Conservation (phyloP, 805 yeast species). For the Yarrowia sp. region DNA sequence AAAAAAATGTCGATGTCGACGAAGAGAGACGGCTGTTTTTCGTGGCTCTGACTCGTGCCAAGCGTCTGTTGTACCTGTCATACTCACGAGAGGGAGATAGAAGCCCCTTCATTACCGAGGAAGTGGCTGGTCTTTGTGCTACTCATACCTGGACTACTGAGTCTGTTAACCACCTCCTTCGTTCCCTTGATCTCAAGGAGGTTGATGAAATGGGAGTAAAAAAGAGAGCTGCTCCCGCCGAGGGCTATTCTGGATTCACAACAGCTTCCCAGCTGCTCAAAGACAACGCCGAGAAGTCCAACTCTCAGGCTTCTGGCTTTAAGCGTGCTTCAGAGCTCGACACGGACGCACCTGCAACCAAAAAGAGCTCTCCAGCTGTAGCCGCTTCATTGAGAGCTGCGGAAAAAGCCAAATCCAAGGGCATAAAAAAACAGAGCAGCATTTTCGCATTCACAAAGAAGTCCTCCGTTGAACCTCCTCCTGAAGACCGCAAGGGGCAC, state of each 20-base stretch:
- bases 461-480: not conserved
- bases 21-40: conserved; percentile 79
- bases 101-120: conserved; percentile 12
- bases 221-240: not conserved
- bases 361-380: conserved; percentile 10
- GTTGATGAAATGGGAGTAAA: conserved; percentile 13
- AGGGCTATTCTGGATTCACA: conserved; percentile 7
- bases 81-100: conserved; percentile 38
- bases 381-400: conserved; percentile 17
- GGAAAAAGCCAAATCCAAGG: not conserved
- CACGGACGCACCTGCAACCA: not conserved
- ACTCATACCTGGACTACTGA: conserved; percentile 14
- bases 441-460: conserved; percentile 32
- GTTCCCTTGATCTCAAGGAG: conserved; percentile 7
- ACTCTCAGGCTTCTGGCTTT: conserved; percentile 2
- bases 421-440: conserved; percentile 18
- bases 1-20: conserved; percentile 47
- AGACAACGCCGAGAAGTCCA: conserved; percentile 22
- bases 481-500: conserved; percentile 22
- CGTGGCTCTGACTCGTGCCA: conserved; percentile 89
- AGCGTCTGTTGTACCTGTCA: conserved; percentile 58
- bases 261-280: conserved; percentile 17
- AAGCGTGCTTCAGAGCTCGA: conserved; percentile 11
- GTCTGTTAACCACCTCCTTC: conserved; percentile 6
- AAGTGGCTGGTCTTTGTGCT: not conserved